Percentiles rank a stretch among this genome's conserved stretches.
phyloP scores from a whole-genome alignment of 805 yeast species.

The Sporopachydermia quercuum region DNA sequence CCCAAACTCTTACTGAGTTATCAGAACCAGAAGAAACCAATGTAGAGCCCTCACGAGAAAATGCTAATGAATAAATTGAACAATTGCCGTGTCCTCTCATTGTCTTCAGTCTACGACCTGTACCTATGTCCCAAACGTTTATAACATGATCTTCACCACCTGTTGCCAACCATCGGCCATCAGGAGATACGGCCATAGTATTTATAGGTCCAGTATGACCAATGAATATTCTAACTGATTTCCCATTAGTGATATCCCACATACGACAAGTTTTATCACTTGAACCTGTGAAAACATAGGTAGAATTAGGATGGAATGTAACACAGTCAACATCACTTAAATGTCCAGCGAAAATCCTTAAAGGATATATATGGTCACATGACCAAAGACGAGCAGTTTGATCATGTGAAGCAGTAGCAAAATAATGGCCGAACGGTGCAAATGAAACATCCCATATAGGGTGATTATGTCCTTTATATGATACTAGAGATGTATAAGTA shows the following conservation, averaged over 20 bases:
- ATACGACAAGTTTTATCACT: slow-evolving; percentile 90
- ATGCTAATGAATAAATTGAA: slow-evolving; percentile 71
- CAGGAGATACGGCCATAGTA: slow-evolving; percentile 81
- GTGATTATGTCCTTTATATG: slow-evolving; percentile 92
- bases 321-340: slow-evolving; percentile 92
- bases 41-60: slow-evolving; percentile 78
- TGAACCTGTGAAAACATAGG: slow-evolving; percentile 88
- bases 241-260: slow-evolving; percentile 94
- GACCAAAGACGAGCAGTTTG: slow-evolving; percentile 98
- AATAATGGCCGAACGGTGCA: slow-evolving; percentile 92
- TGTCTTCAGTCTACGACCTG: slow-evolving; percentile 74
- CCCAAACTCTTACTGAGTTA: slow-evolving; percentile 91
- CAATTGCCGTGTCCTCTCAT: slow-evolving; percentile 93
- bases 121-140: slow-evolving; percentile 86
- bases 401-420: slow-evolving; percentile 96
- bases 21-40: slow-evolving; percentile 89
- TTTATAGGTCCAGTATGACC: slow-evolving; percentile 89
- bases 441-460: slow-evolving; percentile 97
- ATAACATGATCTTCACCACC: slow-evolving; percentile 89
- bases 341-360: slow-evolving; percentile 95
- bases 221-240: slow-evolving; percentile 78
- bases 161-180: slow-evolving; percentile 91
- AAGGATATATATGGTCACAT: slow-evolving; percentile 92
- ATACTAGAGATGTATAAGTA: slow-evolving; percentile 74
- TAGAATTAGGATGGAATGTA: slow-evolving; percentile 90